Conservation (phyloP, 2,329 filamentous ascomycete genomes). For the Neopestalotiopsis sp. region DNA sequence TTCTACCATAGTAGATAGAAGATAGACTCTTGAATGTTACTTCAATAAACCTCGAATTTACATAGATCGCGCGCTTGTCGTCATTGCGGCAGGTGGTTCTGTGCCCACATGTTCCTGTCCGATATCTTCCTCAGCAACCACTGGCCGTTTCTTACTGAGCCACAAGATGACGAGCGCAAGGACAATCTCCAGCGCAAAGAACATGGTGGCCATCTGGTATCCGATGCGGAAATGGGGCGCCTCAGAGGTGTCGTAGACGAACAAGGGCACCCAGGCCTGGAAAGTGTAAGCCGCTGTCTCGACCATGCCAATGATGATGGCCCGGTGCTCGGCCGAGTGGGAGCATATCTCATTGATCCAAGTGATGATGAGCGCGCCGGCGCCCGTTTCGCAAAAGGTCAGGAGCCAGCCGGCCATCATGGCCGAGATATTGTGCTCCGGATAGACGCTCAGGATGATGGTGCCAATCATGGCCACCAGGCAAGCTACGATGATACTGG, state of each 20-base stretch:
- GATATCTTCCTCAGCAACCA: background rate
- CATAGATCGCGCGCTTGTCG: too few species aligned
- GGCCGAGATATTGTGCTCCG: slow-evolving; percentile 36
- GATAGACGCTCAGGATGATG: slow-evolving; percentile 40
- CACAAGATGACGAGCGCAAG: slow-evolving; percentile 22
- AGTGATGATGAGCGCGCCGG: slow-evolving; percentile 42
- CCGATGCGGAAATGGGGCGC: slow-evolving; percentile 46
- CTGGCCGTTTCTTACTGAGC: slow-evolving; percentile 21
- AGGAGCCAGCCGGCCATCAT: slow-evolving; percentile 44
- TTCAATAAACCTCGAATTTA: too few species aligned
- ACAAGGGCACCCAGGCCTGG: slow-evolving; percentile 47
- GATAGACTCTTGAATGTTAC: too few species aligned
- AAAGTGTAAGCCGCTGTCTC: slow-evolving; percentile 50
- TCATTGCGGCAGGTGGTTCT: background rate
- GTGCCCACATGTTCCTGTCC: background rate
- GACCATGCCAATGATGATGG: slow-evolving; percentile 54
- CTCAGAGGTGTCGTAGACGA: slow-evolving; percentile 41
- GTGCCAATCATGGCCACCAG: slow-evolving; percentile 39
- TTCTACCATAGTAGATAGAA: too few species aligned
- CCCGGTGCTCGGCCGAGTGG: slow-evolving; percentile 52
- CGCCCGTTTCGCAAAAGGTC: slow-evolving; percentile 40
- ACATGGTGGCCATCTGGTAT: slow-evolving; percentile 31
- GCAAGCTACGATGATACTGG: slow-evolving; percentile 55
- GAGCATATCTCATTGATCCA: slow-evolving; percentile 54
- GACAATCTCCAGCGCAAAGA: slow-evolving; percentile 25